These are phyloP conservation scores for Coprinopsis cinerea DNA, from an alignment of 768 basidiomycete genomes.

Conservation along the genomic window DNA sequence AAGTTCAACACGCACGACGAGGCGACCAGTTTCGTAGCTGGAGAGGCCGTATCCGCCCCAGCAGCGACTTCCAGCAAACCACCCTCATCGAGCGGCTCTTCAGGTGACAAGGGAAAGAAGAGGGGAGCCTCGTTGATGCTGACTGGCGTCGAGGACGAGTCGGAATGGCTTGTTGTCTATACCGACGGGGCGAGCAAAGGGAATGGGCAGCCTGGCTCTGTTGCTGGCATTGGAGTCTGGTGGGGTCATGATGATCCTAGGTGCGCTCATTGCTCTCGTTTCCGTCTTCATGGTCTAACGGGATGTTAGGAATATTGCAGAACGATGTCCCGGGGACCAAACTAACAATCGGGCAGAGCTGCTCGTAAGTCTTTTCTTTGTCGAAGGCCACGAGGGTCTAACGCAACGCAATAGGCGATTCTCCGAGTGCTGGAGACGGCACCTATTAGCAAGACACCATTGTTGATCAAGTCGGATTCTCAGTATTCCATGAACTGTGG, in stretches of 20 bases:
- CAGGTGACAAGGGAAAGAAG: slow-evolving; percentile 27
- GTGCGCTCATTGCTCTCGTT: slow-evolving; percentile 30
- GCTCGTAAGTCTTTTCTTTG: slow-evolving; percentile 44
- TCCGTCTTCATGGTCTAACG: background rate
- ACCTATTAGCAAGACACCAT: slow-evolving; percentile 43
- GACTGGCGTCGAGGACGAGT: slow-evolving; percentile 23
- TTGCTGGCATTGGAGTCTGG: slow-evolving; percentile 87
- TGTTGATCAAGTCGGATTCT: slow-evolving; percentile 84
- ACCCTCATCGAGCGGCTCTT: background rate
- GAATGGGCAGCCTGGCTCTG: slow-evolving; percentile 62
- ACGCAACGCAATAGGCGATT: slow-evolving; percentile 56
- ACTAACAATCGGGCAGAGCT: slow-evolving; percentile 90
- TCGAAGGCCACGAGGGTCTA: slow-evolving; percentile 3
- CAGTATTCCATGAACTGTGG: slow-evolving; percentile 76
- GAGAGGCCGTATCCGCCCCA: slow-evolving; percentile 7
- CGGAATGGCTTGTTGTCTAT: slow-evolving; percentile 54
- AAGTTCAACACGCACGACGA: slow-evolving; percentile 54
- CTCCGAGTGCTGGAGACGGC: slow-evolving; percentile 73
- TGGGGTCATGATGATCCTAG: slow-evolving; percentile 69
- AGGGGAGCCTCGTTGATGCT: slow-evolving; percentile 15
- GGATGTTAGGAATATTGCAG: slow-evolving; percentile 76
- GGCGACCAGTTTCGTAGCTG: slow-evolving; percentile 51
- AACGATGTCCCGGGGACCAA: slow-evolving; percentile 77
- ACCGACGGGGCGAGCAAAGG: slow-evolving; percentile 84
- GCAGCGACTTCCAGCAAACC: slow-evolving; percentile 1